Conservation (phyloP, 1,139 yeast species). For the Magnusiomyces sp. region DNA sequence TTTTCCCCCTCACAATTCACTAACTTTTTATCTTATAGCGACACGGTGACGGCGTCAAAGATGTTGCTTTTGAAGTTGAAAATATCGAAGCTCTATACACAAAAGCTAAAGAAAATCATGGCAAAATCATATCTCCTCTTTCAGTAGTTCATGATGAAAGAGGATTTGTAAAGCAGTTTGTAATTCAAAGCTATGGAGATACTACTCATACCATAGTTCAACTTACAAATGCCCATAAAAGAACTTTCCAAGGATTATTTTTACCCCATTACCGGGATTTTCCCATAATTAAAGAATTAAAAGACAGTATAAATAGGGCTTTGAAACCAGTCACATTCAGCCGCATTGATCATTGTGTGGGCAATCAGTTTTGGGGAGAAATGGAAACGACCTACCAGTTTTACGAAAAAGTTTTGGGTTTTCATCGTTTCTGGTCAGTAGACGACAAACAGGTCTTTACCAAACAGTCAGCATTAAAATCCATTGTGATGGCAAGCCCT, state of each 20-base stretch:
- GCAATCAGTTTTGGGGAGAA: slow-evolving; percentile 63
- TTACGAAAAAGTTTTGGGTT: slow-evolving; percentile 58
- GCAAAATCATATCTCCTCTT: slow-evolving; percentile 42
- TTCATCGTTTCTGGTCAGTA: slow-evolving; percentile 76
- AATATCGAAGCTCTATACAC: slow-evolving; percentile 40
- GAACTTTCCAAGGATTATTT: slow-evolving; percentile 25
- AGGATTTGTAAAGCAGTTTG: slow-evolving; percentile 50
- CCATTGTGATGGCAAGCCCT: slow-evolving; percentile 67
- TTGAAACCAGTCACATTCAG: slow-evolving; percentile 7
- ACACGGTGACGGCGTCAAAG: slow-evolving; percentile 76
- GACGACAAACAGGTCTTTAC: slow-evolving; percentile 70
- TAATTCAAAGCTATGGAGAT: slow-evolving; percentile 53
- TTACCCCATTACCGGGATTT: slow-evolving; percentile 45
- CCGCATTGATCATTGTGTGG: slow-evolving; percentile 69
- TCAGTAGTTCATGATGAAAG: slow-evolving; percentile 33
- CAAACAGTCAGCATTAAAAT: slow-evolving; percentile 55
- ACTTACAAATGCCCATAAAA: slow-evolving; percentile 29
- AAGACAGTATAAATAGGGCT: not conserved
- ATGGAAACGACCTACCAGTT: slow-evolving; percentile 51
- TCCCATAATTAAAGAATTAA: slow-evolving; percentile 4
- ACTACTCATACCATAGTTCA: slow-evolving; percentile 62
- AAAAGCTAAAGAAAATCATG: slow-evolving; percentile 48
- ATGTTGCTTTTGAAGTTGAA: slow-evolving; percentile 54
- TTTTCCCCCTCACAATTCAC: no score
- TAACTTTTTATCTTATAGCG: slow-evolving; percentile 10